Percentiles rank a stretch among this genome's conserved stretches.
phyloP scores from a whole-genome alignment of 2,329 filamentous ascomycete species.

The Trichoderma gracile region DNA sequence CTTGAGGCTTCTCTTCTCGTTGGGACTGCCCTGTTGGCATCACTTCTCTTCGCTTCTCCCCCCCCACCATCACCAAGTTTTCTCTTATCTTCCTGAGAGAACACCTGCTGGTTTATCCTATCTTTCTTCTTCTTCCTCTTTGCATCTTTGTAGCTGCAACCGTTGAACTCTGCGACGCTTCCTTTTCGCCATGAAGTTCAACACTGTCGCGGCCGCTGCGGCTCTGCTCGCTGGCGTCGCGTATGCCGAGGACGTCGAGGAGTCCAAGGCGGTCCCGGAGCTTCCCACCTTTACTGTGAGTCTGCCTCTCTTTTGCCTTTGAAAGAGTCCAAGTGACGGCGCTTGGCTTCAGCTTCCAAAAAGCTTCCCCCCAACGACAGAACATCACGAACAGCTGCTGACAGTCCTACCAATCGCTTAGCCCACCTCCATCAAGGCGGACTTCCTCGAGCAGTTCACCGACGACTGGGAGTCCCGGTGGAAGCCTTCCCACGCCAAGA shows the following conservation, averaged over 20 bases:
- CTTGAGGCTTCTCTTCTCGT: conserved; percentile 33
- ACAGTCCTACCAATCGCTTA: conserved; percentile 44
- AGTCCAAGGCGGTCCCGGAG: conserved; percentile 60
- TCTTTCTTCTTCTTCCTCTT: too few relatives aligned
- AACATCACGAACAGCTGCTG: conserved; percentile 20
- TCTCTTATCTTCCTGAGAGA: not conserved
- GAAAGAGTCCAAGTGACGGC: not conserved
- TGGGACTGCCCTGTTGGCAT: conserved; percentile 30
- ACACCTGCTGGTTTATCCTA: conserved; percentile 24
- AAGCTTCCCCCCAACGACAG: not conserved
- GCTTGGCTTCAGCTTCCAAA: not conserved
- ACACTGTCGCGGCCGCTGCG: conserved; percentile 73
- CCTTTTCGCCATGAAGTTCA: conserved; percentile 73
- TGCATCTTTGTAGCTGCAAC: not conserved
- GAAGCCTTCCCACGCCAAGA: conserved; percentile 96
- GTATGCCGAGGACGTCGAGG: conserved; percentile 67
- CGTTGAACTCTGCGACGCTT: conserved; percentile 50
- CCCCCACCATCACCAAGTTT: conserved; percentile 6
- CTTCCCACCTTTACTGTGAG: conserved; percentile 88
- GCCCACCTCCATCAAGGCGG: conserved; percentile 85
- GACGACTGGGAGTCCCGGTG: conserved; percentile 92
- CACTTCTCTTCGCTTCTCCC: conserved; percentile 17
- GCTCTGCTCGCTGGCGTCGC: conserved; percentile 70
- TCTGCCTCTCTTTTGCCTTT: conserved; percentile 29
- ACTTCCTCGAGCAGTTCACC: conserved; percentile 98